Evolutionary conservation across 371 early-diverging fungal genomes (phyloP).

Genomic region (Parasitella parasitica): DNA sequence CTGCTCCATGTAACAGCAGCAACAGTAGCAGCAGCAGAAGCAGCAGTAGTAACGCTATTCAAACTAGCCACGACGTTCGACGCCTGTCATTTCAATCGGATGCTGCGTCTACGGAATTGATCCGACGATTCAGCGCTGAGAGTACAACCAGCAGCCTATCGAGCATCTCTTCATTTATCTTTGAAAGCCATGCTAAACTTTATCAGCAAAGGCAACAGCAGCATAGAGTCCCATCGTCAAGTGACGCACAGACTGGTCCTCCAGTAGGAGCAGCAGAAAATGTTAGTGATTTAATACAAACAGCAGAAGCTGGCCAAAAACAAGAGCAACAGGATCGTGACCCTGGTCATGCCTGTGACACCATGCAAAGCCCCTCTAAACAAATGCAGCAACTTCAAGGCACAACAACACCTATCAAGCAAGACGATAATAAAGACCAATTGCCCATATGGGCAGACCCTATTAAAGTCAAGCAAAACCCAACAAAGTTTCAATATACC

Average conservation of each 20-base stretch:
- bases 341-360: slow-evolving; percentile 13
- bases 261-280: background rate
- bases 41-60: background rate
- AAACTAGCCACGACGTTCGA: background rate
- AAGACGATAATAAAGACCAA: background rate
- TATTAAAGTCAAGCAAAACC: slow-evolving; percentile 31
- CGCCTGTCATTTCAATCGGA: slow-evolving; percentile 19
- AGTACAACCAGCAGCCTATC: slow-evolving; percentile 16
- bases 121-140: slow-evolving; percentile 23
- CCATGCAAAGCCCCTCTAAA: slow-evolving; percentile 8
- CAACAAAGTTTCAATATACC: slow-evolving; percentile 27
- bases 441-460: slow-evolving; percentile 45
- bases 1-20: background rate
- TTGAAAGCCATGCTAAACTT: background rate
- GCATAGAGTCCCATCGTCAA: background rate
- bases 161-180: slow-evolving; percentile 9
- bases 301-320: background rate
- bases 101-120: slow-evolving; percentile 17
- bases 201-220: slow-evolving; percentile 2
- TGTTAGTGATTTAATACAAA: background rate
- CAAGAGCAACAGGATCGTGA: slow-evolving; percentile 4
- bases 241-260: background rate
- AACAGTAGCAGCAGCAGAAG: background rate
- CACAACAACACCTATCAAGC: background rate
- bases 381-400: slow-evolving; percentile 1